These are phyloP conservation scores for Nitzschia putrida DNA, from an alignment of 108 stramenopile species.

Conservation along the genomic window DNA sequence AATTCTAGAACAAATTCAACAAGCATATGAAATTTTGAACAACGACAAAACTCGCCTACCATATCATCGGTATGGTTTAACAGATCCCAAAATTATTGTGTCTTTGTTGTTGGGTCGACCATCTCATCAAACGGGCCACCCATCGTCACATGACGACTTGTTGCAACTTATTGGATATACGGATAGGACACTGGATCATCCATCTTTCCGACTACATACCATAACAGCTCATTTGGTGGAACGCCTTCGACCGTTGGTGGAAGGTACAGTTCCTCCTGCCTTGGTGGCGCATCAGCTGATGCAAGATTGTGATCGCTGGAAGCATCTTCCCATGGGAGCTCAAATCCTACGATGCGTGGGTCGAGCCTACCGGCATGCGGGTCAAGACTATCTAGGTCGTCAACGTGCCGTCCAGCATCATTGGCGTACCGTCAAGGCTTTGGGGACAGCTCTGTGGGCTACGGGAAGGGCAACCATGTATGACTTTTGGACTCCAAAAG, in stretches of 20 bases:
- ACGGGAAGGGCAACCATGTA: slow-evolving; percentile 51
- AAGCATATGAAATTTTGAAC: slow-evolving; percentile 74
- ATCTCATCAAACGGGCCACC: background rate
- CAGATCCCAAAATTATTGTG: slow-evolving; percentile 53
- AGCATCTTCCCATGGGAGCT: slow-evolving; percentile 64
- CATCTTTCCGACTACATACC: slow-evolving; percentile 39
- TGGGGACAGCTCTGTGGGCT: slow-evolving; percentile 51
- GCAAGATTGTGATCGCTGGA: slow-evolving; percentile 58
- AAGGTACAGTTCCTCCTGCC: slow-evolving; percentile 51
- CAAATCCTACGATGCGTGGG: slow-evolving; percentile 82
- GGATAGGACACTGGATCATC: background rate
- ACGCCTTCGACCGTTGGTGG: slow-evolving; percentile 72
- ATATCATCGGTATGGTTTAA: slow-evolving; percentile 74
- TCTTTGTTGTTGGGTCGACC: slow-evolving; percentile 48
- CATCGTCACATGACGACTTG: slow-evolving; percentile 15
- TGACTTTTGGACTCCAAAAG: slow-evolving; percentile 43
- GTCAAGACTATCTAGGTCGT: slow-evolving; percentile 40
- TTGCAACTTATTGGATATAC: slow-evolving; percentile 48
- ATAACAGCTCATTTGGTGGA: slow-evolving; percentile 63
- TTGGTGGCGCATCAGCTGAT: slow-evolving; percentile 44
- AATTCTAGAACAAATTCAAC: slow-evolving; percentile 46
- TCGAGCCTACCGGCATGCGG: slow-evolving; percentile 70
- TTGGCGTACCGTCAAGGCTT: slow-evolving; percentile 54
- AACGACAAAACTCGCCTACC: slow-evolving; percentile 72
- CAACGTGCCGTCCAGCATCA: slow-evolving; percentile 20